phyloP scores from a whole-genome alignment of 805 yeast species.

The Candida cerambycidarum region DNA sequence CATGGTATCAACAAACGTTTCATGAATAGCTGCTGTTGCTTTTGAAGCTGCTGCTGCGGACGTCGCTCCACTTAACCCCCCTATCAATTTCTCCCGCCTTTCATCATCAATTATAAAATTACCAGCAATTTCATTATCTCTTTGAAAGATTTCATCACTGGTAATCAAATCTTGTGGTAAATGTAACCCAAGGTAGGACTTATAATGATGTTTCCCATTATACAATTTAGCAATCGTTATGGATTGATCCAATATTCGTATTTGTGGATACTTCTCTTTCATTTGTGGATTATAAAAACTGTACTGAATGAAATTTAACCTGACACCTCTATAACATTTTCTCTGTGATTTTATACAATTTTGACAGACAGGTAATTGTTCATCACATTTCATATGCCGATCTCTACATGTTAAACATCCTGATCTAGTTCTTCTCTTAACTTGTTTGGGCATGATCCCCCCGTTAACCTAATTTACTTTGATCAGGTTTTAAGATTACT shows the following conservation, averaged over 20 bases:
- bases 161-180: conserved; percentile 28
- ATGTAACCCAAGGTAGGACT: conserved; percentile 34
- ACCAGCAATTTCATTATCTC: conserved; percentile 11
- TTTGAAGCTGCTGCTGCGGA: conserved; percentile 9
- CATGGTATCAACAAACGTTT: conserved; percentile 7
- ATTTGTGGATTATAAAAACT: conserved; percentile 34
- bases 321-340: conserved; percentile 46
- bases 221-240: conserved; percentile 42
- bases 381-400: conserved; percentile 69
- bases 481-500: neutral
- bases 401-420: conserved; percentile 66
- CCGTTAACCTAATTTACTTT: neutral
- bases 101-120: conserved; percentile 8
- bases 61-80: conserved; percentile 8
- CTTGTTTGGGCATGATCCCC: conserved; percentile 10
- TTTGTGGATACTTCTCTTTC: neutral
- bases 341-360: conserved; percentile 53
- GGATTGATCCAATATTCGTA: conserved; percentile 41
- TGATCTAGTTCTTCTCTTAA: conserved; percentile 40
- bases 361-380: conserved; percentile 58
- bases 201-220: conserved; percentile 32
- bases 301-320: conserved; percentile 46
- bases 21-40: conserved; percentile 7
- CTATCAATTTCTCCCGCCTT: conserved; percentile 8
- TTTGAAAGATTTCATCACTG: conserved; percentile 28